phyloP scores from a whole-genome alignment of 108 stramenopile genomes.

The Nitzschia sp. region DNA sequence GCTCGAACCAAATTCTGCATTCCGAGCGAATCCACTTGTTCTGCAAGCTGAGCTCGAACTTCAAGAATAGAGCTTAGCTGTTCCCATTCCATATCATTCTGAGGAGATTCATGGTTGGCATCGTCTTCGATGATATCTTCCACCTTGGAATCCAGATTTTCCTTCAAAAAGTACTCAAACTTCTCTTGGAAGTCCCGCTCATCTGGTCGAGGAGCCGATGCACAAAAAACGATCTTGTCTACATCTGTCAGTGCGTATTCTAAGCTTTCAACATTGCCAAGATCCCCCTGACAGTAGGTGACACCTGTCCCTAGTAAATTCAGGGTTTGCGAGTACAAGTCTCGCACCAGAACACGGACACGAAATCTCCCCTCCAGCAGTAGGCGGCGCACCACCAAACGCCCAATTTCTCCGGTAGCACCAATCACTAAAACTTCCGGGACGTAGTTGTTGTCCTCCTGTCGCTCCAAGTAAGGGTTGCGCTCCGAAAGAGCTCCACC shows the following conservation, averaged over 20 bases:
- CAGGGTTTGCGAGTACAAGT: conserved; percentile 88
- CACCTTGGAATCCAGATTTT: conserved; percentile 21
- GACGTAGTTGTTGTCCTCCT: conserved; percentile 47
- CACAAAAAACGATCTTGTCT: conserved; percentile 89
- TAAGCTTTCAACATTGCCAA: conserved; percentile 80
- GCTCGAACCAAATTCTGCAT: conserved; percentile 84
- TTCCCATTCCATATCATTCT: conserved; percentile 42
- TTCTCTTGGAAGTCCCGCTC: conserved; percentile 52
- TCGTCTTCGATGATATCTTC: not conserved
- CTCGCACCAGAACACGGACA: conserved; percentile 85
- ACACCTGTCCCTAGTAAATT: conserved; percentile 88
- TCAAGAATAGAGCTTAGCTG: conserved; percentile 45
- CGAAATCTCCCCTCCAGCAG: conserved; percentile 74
- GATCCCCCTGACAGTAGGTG: conserved; percentile 89
- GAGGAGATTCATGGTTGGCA: not conserved
- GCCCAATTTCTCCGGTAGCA: conserved; percentile 83
- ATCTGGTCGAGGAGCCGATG: conserved; percentile 58
- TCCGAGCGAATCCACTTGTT: conserved; percentile 74
- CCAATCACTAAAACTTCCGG: conserved; percentile 90
- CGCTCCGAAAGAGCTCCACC: conserved; percentile 6
- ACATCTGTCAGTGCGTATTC: conserved; percentile 91
- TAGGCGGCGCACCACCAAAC: conserved; percentile 80
- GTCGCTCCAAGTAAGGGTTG: conserved; percentile 13
- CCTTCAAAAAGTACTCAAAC: conserved; percentile 35
- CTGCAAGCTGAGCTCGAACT: conserved; percentile 47